Evolutionary conservation across 768 basidiomycete species (phyloP).

Genomic region (Podaxis sp.): DNA sequence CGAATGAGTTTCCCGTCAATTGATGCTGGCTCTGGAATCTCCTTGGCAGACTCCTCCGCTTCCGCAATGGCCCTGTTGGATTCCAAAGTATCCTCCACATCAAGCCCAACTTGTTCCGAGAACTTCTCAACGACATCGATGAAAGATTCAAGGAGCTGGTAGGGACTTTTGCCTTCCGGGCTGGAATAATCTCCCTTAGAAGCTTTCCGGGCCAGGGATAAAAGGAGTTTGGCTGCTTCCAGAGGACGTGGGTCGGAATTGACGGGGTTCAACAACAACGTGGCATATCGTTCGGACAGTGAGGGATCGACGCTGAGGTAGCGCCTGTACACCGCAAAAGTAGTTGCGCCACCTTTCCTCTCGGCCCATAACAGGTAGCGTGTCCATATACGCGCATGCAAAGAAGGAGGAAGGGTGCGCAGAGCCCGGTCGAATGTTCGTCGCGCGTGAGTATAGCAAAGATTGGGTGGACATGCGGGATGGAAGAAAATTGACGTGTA

Average conservation of each 20-base stretch:
- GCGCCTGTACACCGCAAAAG: conserved; percentile 82
- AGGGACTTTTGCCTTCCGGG: conserved; percentile 92
- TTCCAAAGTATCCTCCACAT: conserved; percentile 68
- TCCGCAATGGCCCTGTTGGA: conserved; percentile 52
- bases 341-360: conserved; percentile 72
- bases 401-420: conserved; percentile 88
- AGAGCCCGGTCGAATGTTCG: conserved; percentile 93
- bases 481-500: conserved; percentile 91
- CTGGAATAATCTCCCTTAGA: conserved; percentile 80
- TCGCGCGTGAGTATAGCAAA: conserved; percentile 89
- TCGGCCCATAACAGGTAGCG: conserved; percentile 94
- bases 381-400: conserved; percentile 91
- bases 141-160: conserved; percentile 91
- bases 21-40: conserved; percentile 34
- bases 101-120: conserved; percentile 91
- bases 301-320: conserved; percentile 83
- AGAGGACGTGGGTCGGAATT: conserved; percentile 70
- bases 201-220: conserved; percentile 83
- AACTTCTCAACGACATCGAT: conserved; percentile 88
- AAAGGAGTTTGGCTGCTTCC: conserved; percentile 89
- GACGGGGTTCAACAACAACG: conserved; percentile 63
- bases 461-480: conserved; percentile 78
- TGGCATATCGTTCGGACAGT: conserved; percentile 76
- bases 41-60: conserved; percentile 44
- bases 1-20: conserved; percentile 66